phyloP scores from a whole-genome alignment of 805 yeast genomes.

The Hanseniaspora mollemarum region DNA sequence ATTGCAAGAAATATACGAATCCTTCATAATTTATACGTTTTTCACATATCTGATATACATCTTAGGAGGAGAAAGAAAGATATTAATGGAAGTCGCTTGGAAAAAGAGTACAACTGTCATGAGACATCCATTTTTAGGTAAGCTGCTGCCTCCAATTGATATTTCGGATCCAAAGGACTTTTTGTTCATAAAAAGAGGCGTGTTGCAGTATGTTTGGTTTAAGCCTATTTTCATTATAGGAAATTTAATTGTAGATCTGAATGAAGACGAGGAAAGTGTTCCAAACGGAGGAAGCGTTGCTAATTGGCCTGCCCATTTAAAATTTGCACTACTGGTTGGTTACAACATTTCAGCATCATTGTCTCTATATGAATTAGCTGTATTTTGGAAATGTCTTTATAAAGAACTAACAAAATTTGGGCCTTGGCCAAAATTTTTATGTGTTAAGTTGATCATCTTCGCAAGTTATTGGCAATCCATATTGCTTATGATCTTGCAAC shows the following conservation, averaged over 20 bases:
- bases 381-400: constrained; percentile 88
- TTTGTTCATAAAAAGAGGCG: constrained; percentile 65
- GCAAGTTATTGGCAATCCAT: constrained; percentile 98
- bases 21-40: constrained; percentile 89
- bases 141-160: constrained; percentile 50
- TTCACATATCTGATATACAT: constrained; percentile 69
- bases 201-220: constrained; percentile 89
- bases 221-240: constrained; percentile 69
- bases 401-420: constrained; percentile 62
- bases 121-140: constrained; percentile 45
- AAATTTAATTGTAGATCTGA: constrained; percentile 37
- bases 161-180: constrained; percentile 78
- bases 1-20: constrained; percentile 80
- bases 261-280: constrained; percentile 36
- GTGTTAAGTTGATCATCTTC: constrained; percentile 86
- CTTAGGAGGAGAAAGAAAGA: constrained; percentile 85
- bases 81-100: constrained; percentile 51
- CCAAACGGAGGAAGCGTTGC: constrained; percentile 21
- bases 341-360: constrained; percentile 74
- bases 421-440: constrained; percentile 85
- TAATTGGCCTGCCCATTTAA: constrained; percentile 37
- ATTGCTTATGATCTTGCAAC: constrained; percentile 42
- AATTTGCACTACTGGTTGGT: constrained; percentile 51
- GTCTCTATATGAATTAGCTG: constrained; percentile 72
- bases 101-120: constrained; percentile 55